Evolutionary conservation across 2,329 filamentous ascomycete genomes (phyloP), one percentile per base, ranked within the genome.

Genomic region (Diaporthe humulicola): DNA sequence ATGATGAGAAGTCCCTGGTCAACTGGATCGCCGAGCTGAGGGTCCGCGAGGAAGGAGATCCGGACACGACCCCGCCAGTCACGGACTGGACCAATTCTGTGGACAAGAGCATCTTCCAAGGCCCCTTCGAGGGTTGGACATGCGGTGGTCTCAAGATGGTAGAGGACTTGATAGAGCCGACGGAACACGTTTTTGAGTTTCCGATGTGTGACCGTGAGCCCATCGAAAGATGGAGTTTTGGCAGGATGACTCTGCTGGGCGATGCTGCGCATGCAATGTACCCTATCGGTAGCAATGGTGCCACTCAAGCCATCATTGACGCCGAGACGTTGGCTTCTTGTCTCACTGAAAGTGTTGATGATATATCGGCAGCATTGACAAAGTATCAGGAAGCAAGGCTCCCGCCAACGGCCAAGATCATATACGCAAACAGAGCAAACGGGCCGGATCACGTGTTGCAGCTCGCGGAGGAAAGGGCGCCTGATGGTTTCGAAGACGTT

Each of bases 11-110:
- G 58, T 84, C 82, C 9, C 77, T 87, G 6, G 84, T 87, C 10
- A 87, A 87, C 71, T 87, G 86, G 85, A 87, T 87, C 60, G 85
- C 85, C 4, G 85, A 87, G 76, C 77, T 87, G 30, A 81, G 86
- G 14, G 83, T 86, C 2, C 79, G 85, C 48, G 81, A 80, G 45
- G 84, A 85, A 76, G 80, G 83, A 70, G 84, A 87, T 75, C 79
- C 81, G 8, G 85, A 87, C 76, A 77, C 84, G 8, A 86, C 85
- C 6, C 85, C 86, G 1, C 85, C 86, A 2, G 83, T 83, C 50
- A 82, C 85, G 3, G 84, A 87, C 76, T 87, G 85, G 85, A 84
- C 84, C 22, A 85, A 84, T 75, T 78, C 80, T 3, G 85, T 87
- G 0, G 81, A 81, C 12, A 86, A 86, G 76, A 80, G 81, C 38